These are phyloP conservation scores for Selaginella moellendorffii DNA, from an alignment of 75 land plant genomes.

Conservation along the genomic window DNA sequence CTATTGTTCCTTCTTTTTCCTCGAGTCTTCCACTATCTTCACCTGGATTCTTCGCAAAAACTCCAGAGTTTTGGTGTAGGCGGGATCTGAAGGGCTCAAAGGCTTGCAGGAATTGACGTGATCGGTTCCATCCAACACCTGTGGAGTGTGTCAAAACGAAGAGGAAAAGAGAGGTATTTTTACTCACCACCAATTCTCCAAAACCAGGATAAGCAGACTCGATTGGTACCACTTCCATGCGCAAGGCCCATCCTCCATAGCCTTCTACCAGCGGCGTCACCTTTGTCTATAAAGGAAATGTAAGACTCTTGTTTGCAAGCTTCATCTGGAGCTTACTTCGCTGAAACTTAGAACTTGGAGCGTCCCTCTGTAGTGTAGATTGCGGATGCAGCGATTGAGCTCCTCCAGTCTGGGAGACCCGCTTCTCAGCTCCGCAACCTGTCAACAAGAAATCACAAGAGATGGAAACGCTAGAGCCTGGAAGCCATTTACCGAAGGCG, in stretches of 20 bases:
- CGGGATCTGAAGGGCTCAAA: slow-evolving; percentile 52
- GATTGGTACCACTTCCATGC: slow-evolving; percentile 96
- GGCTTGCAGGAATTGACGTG: slow-evolving; percentile 98
- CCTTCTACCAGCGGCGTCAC: slow-evolving; percentile 98
- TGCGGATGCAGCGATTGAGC: slow-evolving; percentile 70
- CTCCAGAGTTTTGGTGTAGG: slow-evolving; percentile 57
- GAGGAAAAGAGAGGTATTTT: neutral
- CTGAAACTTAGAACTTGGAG: slow-evolving; percentile 90
- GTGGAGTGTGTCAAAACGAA: slow-evolving; percentile 6
- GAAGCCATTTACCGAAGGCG: slow-evolving; percentile 71
- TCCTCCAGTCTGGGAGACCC: slow-evolving; percentile 79
- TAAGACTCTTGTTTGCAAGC: too few species aligned
- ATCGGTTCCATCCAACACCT: slow-evolving; percentile 91
- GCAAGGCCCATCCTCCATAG: slow-evolving; percentile 94
- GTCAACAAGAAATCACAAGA: neutral
- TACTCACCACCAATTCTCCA: slow-evolving; percentile 93
- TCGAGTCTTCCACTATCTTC: neutral
- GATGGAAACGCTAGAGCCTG: too few species aligned
- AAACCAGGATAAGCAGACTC: slow-evolving; percentile 99
- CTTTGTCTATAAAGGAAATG: slow-evolving; percentile 45
- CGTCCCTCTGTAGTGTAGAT: slow-evolving; percentile 44
- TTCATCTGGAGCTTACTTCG: too few species aligned
- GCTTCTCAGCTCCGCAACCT: slow-evolving; percentile 90
- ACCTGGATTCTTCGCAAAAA: slow-evolving; percentile 44
- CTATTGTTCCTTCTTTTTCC: too few species aligned